These are phyloP conservation scores for Syncephalastrum sp. DNA, from an alignment of 371 early-diverging fungal species.

Conservation along the genomic window DNA sequence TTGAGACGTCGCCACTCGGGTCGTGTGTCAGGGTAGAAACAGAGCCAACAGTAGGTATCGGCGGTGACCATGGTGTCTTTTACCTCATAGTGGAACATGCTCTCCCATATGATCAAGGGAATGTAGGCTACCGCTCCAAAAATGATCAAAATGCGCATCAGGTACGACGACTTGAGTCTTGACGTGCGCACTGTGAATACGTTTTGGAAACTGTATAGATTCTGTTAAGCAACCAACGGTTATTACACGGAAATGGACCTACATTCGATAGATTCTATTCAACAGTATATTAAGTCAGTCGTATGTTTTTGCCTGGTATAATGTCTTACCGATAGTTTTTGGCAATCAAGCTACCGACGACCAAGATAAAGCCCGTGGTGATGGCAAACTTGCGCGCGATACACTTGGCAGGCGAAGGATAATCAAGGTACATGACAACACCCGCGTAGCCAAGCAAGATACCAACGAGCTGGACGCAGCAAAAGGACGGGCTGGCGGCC, in stretches of 20 bases:
- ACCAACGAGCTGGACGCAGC: constrained; percentile 36
- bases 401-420: constrained; percentile 27
- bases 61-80: constrained; percentile 8
- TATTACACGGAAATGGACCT: constrained; percentile 6
- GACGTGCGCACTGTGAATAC: constrained; percentile 41
- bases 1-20: constrained; percentile 23
- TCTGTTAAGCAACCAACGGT: not conserved
- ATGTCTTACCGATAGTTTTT: constrained; percentile 38
- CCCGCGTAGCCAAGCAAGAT: constrained; percentile 24
- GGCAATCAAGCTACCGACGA: constrained; percentile 43
- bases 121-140: constrained; percentile 19
- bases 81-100: constrained; percentile 18
- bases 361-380: constrained; percentile 24
- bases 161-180: constrained; percentile 30
- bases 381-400: constrained; percentile 25
- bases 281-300: not conserved
- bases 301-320: not conserved
- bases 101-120: constrained; percentile 32
- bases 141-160: constrained; percentile 27
- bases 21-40: constrained; percentile 24
- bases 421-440: constrained; percentile 17
- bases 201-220: constrained; percentile 33
- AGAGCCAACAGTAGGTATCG: constrained; percentile 29
- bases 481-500: constrained; percentile 40
- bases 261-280: constrained; percentile 43